Evolutionary conservation across 345 rosid genomes (phyloP).

Genomic region (Eucalyptus brandiana): DNA sequence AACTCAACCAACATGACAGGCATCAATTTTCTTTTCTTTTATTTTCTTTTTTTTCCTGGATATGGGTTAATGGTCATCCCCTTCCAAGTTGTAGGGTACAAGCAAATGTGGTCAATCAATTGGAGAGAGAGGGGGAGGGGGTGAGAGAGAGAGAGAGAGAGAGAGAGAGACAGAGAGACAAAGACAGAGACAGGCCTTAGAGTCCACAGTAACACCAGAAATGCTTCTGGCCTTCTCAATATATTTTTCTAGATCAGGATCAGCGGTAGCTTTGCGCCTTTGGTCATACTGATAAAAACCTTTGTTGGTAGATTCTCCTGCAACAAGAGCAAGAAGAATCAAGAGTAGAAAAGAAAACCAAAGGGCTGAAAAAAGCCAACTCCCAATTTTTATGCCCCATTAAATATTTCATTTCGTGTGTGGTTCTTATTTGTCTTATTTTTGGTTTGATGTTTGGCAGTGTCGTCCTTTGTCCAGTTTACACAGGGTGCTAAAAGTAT

Average conservation of each 20-base stretch:
- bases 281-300: constrained; percentile 84
- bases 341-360: neutral
- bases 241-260: constrained; percentile 66
- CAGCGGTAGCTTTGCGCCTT: constrained; percentile 79
- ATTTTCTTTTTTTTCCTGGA: neutral
- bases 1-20: neutral
- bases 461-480: neutral
- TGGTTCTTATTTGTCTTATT: neutral
- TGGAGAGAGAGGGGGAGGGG: neutral
- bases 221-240: constrained; percentile 78
- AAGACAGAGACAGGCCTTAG: constrained; percentile 42
- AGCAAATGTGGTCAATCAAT: neutral
- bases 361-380: neutral
- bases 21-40: neutral
- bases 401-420: neutral
- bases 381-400: neutral
- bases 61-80: neutral
- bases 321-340: neutral
- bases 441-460: neutral
- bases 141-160: neutral
- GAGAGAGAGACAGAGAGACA: neutral
- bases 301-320: constrained; percentile 77
- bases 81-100: neutral
- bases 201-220: constrained; percentile 56
- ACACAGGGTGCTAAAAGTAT: neutral